Percentiles rank a stretch among this genome's conserved stretches.
Evolutionary conservation across 2,329 filamentous ascomycete genomes (phyloP).

Genomic region (Penicillium paneum): DNA sequence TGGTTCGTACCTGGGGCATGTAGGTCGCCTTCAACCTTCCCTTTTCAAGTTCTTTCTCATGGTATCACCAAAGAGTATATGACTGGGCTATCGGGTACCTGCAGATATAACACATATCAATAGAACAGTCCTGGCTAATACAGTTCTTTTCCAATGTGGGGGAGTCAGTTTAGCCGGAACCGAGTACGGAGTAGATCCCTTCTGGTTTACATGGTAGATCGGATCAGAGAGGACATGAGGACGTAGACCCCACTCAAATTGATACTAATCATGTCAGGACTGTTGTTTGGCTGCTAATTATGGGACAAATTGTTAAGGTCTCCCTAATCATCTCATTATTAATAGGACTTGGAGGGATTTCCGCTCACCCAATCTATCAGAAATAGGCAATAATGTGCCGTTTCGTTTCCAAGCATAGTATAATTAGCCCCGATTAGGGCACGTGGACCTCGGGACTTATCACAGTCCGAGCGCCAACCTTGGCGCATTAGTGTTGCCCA

Average conservation of each 20-base stretch:
- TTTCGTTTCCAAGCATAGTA: neutral
- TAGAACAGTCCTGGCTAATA: neutral
- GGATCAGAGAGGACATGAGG: neutral
- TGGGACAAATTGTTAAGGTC: neutral
- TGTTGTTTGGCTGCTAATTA: constrained; percentile 8
- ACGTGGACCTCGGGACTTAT: too few relatives aligned
- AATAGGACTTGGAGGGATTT: constrained; percentile 2
- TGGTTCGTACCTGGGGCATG: neutral
- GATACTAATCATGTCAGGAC: constrained; percentile 8
- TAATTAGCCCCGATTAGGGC: constrained; percentile 10
- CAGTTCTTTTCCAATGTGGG: neutral
- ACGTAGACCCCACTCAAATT: constrained; percentile 2
- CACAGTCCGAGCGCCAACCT: constrained; percentile 14
- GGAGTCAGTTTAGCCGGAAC: neutral
- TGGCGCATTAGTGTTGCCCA: constrained; percentile 6
- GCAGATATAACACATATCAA: neutral
- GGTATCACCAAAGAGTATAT: neutral
- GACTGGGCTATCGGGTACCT: neutral
- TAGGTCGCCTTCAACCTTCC: neutral
- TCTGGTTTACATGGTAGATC: neutral
- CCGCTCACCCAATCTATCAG: neutral
- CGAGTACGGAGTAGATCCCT: neutral
- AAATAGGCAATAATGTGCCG: neutral
- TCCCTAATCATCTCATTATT: constrained; percentile 3
- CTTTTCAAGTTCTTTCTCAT: neutral